Conservation (phyloP, 2,329 filamentous ascomycete species). For the Xylaria digitata region DNA sequence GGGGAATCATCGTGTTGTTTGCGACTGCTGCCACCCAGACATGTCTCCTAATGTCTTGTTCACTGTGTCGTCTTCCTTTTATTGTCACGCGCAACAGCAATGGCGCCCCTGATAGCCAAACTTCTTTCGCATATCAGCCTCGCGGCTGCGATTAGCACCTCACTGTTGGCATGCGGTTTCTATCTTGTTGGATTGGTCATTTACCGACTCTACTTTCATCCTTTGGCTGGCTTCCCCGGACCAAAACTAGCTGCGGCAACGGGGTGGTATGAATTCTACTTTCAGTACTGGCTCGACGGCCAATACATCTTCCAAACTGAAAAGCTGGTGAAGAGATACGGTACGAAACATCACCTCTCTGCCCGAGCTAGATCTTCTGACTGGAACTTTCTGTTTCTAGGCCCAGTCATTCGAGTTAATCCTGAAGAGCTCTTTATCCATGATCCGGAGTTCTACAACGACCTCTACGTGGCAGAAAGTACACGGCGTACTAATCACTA, state of each 20-base stretch:
- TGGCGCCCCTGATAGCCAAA: constrained; percentile 14
- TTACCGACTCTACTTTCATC: constrained; percentile 42
- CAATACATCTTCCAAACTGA: constrained; percentile 48
- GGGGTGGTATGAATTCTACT: constrained; percentile 42
- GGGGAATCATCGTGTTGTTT: constrained; percentile 1
- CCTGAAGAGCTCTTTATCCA: constrained; percentile 47
- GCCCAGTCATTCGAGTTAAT: constrained; percentile 43
- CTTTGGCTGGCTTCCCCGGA: constrained; percentile 45
- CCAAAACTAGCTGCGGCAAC: constrained; percentile 42
- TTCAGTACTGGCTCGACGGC: constrained; percentile 41
- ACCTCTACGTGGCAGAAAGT: constrained; percentile 35
- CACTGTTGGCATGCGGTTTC: constrained; percentile 17
- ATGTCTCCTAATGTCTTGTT: background rate
- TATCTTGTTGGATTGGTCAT: constrained; percentile 36
- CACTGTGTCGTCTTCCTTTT: background rate
- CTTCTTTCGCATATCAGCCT: constrained; percentile 40
- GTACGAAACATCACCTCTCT: constrained; percentile 31
- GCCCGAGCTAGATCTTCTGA: background rate
- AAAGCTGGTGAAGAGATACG: constrained; percentile 52
- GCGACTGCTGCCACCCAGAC: background rate
- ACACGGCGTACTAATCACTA: constrained; percentile 37
- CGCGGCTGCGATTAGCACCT: constrained; percentile 36
- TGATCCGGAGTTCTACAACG: constrained; percentile 40
- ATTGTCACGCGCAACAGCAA: background rate
- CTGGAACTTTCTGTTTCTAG: constrained; percentile 21